These are phyloP conservation scores for Neltuma alba DNA, from an alignment of 306 rosid species.

Conservation along the genomic window DNA sequence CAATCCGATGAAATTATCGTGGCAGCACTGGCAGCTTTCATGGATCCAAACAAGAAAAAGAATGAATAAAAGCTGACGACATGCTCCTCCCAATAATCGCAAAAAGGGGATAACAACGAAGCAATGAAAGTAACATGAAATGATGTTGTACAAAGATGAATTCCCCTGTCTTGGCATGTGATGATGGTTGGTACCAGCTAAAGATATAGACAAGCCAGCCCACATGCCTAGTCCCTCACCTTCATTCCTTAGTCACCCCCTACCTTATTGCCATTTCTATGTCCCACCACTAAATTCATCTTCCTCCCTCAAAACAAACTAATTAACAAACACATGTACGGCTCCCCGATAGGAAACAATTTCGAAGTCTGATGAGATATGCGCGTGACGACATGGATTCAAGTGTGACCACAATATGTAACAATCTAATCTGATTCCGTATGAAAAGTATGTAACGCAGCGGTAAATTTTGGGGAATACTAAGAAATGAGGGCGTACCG, in stretches of 20 bases:
- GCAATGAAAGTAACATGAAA: slow-evolving; percentile 44
- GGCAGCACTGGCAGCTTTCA: slow-evolving; percentile 13
- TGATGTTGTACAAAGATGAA: slow-evolving; percentile 31
- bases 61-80: slow-evolving; percentile 10
- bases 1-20: slow-evolving; percentile 8
- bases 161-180: slow-evolving; percentile 45
- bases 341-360: too few relatives aligned
- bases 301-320: slow-evolving; percentile 2
- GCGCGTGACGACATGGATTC: background rate
- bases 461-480: background rate
- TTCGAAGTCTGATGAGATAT: too few relatives aligned
- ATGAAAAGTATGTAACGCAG: background rate
- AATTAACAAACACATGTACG: background rate
- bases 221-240: slow-evolving; percentile 47
- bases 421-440: background rate
- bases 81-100: slow-evolving; percentile 18
- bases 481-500: slow-evolving; percentile 43
- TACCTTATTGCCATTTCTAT: background rate
- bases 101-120: slow-evolving; percentile 32
- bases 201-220: slow-evolving; percentile 41
- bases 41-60: slow-evolving; percentile 12
- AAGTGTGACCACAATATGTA: background rate
- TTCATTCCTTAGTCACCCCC: slow-evolving; percentile 25
- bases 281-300: slow-evolving; percentile 2
- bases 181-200: slow-evolving; percentile 37